Evolutionary conservation across 352 stramenopile species (phyloP).

Genomic region (Vaucheria bursata): DNA sequence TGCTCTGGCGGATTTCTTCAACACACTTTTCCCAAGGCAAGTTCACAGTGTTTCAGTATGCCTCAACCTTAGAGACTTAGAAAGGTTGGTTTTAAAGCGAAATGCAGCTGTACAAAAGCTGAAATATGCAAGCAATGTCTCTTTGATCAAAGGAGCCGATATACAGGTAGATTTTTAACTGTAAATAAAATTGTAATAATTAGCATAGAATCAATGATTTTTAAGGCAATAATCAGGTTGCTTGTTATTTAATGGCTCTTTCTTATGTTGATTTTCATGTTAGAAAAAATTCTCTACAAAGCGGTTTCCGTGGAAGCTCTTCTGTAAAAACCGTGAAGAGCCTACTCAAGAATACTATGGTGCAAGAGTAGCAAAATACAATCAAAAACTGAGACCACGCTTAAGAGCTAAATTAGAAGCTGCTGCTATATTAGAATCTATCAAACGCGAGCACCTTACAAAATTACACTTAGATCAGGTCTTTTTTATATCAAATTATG

Average conservation of each 20-base stretch:
- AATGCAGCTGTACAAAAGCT: constrained; percentile 10
- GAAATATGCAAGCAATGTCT: constrained; percentile 21
- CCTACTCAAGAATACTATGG: constrained; percentile 14
- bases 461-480: too few relatives aligned
- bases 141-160: constrained; percentile 2
- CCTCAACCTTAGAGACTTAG: constrained; percentile 19
- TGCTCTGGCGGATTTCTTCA: constrained; percentile 41
- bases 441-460: not conserved
- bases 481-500: too few relatives aligned
- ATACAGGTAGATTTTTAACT: not conserved
- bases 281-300: too few relatives aligned
- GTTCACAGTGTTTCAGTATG: constrained; percentile 40
- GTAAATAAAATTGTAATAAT: too few relatives aligned
- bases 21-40: constrained; percentile 41
- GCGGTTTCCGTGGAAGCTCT: too few relatives aligned
- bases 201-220: too few relatives aligned
- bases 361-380: constrained; percentile 12
- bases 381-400: constrained; percentile 15
- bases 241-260: too few relatives aligned
- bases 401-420: constrained; percentile 21
- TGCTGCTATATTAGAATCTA: not conserved
- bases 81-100: constrained; percentile 4
- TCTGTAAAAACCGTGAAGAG: too few relatives aligned
- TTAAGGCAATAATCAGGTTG: too few relatives aligned
- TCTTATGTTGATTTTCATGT: too few relatives aligned